Evolutionary conservation across 192 early-diverging fungal genomes (phyloP).

Genomic region (Podila verticillata): DNA sequence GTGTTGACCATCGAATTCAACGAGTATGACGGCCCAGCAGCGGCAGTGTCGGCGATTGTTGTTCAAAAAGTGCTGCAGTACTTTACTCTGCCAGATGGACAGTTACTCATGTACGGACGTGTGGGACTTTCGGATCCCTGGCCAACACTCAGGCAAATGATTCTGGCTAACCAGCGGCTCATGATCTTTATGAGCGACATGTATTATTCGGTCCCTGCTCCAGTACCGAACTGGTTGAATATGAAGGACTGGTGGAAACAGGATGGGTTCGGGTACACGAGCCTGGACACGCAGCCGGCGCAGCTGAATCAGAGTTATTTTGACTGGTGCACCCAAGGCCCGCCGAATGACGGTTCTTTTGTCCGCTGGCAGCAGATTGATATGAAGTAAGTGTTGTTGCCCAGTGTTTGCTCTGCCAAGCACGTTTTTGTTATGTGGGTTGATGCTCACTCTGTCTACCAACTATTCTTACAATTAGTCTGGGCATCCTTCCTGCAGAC

Average conservation of each 20-base stretch:
- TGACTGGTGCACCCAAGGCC: conserved; percentile 23
- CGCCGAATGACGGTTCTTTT: conserved; percentile 22
- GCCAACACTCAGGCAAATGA: conserved; percentile 52
- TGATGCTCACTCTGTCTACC: background rate
- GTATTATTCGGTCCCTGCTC: conserved; percentile 23
- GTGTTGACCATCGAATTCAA: conserved; percentile 52
- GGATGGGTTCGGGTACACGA: conserved; percentile 40
- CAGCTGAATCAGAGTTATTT: conserved; percentile 40
- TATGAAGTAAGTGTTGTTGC: conserved; percentile 41
- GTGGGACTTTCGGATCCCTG: conserved; percentile 1
- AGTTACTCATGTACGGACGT: conserved; percentile 24
- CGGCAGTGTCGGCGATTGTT: conserved; percentile 4
- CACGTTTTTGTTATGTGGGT: background rate
- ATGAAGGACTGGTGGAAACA: conserved; percentile 34
- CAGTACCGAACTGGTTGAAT: conserved; percentile 40
- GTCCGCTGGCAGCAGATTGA: conserved; percentile 53
- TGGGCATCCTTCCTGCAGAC: conserved; percentile 20
- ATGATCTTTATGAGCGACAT: conserved; percentile 43
- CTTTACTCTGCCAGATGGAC: conserved; percentile 28
- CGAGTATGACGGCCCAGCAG: conserved; percentile 30
- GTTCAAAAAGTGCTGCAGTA: conserved; percentile 37
- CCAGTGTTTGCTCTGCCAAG: background rate
- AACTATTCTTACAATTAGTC: conserved; percentile 2
- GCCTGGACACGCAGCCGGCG: conserved; percentile 4
- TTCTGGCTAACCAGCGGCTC: conserved; percentile 42